Base-by-base conservation (phyloP, 768 basidiomycete species). In the Boletus eberwhitei region DNA sequence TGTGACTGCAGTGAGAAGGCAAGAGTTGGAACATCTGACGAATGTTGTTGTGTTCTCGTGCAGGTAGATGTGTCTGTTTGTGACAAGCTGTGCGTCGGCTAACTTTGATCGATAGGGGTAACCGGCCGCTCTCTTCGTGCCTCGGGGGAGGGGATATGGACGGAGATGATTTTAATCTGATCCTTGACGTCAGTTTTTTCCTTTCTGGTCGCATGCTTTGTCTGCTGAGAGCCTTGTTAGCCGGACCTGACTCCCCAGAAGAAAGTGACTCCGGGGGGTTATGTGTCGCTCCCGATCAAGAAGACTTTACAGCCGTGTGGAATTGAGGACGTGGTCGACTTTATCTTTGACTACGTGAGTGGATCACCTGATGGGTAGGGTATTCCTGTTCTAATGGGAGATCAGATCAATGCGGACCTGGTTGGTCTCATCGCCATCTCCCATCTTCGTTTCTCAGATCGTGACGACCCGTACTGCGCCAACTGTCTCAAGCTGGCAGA, bases 81-180 rank as follows among this genome's bases (percentile, higher is more conserved):
- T 21, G 17, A 36, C 14, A n/a, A 31, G 32, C 3, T 32, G 47
- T 41, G 47, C 2, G 47, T 47, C 41, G 48, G 51, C 53, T 66
- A 40, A 46, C 56, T 1, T 34, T 19, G 24, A 37, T 51, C 39
- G 52, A 21, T 45, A 76, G 74, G 71, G 79, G 79, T 9, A 36
- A 69, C 36, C 72, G 79, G 50, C 66, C 77, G 17, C 55, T 82
- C 13, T 74, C 79, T 1, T 77, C 77, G 12, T 73, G 71, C 54
- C 73, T 82, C 16, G 80, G 80, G 26, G 81, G 80, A 22, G 81
- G 81, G 8, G 80, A 82, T 64, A 65, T 81, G 43, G 80, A 82
- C 57, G 80, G 79, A 5, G 79, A 81, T 50, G 74, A 77, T 21
- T 82, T 78, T 50, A 79, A 79, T 61, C 38, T 80, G n/a, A 75